A percentile compares a stretch with the other conserved stretches of the same genome.
Evolutionary conservation across 345 rosid species (phyloP).

Genomic region (Dipteronia sinensis): DNA sequence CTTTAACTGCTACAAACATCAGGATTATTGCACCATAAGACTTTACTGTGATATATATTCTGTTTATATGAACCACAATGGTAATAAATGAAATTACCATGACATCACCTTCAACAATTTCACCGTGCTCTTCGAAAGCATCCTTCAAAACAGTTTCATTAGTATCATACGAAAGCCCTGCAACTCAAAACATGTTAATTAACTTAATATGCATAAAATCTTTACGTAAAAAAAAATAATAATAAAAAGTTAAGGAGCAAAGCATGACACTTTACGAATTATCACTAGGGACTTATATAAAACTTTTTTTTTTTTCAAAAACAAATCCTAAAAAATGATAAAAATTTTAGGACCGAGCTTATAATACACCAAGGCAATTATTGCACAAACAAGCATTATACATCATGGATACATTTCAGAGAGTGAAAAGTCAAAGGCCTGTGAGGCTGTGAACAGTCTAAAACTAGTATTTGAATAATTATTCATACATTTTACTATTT

Average conservation of each 20-base stretch:
- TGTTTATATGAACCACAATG: not conserved
- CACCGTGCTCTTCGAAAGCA: constrained; percentile 52
- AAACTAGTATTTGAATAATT: not conserved
- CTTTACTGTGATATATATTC: not conserved
- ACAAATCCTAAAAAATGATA: not conserved
- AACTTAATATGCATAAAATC: not conserved
- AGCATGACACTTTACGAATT: not conserved
- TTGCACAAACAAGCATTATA: no score
- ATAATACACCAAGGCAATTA: not conserved
- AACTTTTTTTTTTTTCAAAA: no score
- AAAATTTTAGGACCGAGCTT: no score
- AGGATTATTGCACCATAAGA: not conserved
- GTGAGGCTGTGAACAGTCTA: no score
- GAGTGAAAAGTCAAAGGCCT: no score
- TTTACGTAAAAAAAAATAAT: not conserved
- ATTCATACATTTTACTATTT: not conserved
- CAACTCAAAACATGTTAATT: not conserved
- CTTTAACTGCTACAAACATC: constrained; percentile 42
- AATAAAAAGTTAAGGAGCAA: not conserved
- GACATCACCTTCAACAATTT: constrained; percentile 48
- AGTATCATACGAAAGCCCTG: constrained; percentile 72
- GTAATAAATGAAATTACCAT: no score
- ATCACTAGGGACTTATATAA: no score
- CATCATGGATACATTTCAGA: no score
- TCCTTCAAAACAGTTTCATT: constrained; percentile 63